phyloP scores from a whole-genome alignment of 139 green algal species.

The Micractinium conductrix region DNA sequence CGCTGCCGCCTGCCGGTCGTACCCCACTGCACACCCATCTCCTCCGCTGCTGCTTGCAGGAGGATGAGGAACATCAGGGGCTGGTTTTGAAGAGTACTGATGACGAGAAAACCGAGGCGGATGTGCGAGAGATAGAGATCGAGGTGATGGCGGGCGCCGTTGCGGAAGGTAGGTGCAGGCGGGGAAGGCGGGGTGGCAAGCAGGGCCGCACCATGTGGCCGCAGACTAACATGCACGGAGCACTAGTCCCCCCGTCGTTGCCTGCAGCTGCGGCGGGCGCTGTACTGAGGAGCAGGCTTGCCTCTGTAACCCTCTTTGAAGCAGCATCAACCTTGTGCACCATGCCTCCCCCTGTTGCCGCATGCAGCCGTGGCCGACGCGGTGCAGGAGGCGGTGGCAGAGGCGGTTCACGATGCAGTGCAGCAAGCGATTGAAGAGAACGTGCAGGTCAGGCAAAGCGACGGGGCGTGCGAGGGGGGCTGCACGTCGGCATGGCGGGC shows the following conservation, averaged over 20 bases:
- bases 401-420: conserved; percentile 35
- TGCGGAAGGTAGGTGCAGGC: not conserved
- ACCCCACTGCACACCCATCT: no score
- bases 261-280: no score
- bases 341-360: no score
- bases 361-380: conserved; percentile 15
- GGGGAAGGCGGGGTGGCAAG: not conserved
- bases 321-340: no score
- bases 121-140: conserved; percentile 35
- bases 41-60: not conserved
- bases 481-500: no score
- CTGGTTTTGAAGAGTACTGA: conserved; percentile 20
- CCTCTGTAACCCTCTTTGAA: no score
- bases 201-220: not conserved
- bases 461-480: no score
- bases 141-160: conserved; percentile 34
- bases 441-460: no score
- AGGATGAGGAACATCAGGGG: not conserved
- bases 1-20: no score
- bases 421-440: conserved; percentile 40
- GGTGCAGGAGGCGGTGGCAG: conserved; percentile 7
- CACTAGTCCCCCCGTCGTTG: no score
- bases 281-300: no score
- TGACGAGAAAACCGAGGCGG: not conserved
- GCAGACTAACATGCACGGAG: no score